Conservation (phyloP, 1,284 basidiomycete species). For the Malassezia psittaci region DNA sequence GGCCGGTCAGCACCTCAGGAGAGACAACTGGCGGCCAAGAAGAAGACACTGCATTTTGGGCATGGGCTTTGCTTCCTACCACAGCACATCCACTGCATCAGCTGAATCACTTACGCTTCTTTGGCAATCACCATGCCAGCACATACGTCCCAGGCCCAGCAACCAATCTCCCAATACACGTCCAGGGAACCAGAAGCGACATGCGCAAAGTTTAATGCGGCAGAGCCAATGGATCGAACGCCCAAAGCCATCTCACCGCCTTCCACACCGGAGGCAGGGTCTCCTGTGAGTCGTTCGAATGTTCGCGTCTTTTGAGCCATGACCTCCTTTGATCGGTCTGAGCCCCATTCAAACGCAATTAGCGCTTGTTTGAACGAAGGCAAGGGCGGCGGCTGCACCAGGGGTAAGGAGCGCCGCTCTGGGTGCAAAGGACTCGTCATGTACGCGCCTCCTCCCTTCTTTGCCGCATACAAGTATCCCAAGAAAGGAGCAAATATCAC, state of each 20-base stretch:
- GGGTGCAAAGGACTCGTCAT: conserved; percentile 51
- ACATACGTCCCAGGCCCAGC: conserved; percentile 51
- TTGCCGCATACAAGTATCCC: conserved; percentile 63
- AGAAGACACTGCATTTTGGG: conserved; percentile 46
- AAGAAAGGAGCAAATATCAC: conserved; percentile 67
- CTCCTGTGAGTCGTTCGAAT: conserved; percentile 67
- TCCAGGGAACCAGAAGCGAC: conserved; percentile 40
- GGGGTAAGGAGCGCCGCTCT: conserved; percentile 55
- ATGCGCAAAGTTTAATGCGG: conserved; percentile 38
- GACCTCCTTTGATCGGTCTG: conserved; percentile 58
- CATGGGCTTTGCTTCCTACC: conserved; percentile 28
- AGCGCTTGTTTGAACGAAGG: conserved; percentile 71
- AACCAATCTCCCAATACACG: conserved; percentile 46
- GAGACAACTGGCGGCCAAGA: conserved; percentile 49
- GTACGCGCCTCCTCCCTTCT: conserved; percentile 69
- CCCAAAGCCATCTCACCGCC: conserved; percentile 69
- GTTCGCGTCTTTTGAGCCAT: conserved; percentile 58
- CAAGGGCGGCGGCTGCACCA: conserved; percentile 58
- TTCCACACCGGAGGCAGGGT: conserved; percentile 55
- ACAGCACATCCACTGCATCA: conserved; percentile 24
- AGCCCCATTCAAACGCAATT: conserved; percentile 84
- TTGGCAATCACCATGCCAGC: conserved; percentile 84
- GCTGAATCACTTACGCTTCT: conserved; percentile 63
- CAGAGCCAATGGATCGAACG: conserved; percentile 32
- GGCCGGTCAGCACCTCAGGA: conserved; percentile 66